Conservation (phyloP, 768 basidiomycete species). For the Trametes cingulata region DNA sequence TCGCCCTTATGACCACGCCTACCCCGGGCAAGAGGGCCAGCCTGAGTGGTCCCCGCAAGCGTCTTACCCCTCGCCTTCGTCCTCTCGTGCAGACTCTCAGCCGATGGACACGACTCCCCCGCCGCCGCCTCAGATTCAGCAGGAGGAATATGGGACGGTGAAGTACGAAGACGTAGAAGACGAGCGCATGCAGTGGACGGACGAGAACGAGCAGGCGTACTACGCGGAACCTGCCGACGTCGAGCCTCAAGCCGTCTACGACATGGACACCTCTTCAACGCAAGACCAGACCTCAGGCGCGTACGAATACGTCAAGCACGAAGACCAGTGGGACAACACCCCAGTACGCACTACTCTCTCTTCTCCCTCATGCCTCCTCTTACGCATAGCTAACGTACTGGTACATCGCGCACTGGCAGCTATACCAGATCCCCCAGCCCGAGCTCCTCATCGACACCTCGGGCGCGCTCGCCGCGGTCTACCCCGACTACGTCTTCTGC, state of each 20-base stretch:
- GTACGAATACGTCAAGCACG: not conserved
- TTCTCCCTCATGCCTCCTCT: no score
- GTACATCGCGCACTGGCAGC: no score
- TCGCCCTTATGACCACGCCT: not conserved
- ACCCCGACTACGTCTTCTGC: not conserved
- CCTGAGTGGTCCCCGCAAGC: not conserved
- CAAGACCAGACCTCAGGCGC: no score
- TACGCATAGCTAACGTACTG: no score
- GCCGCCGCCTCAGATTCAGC: not conserved
- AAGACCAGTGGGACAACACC: not conserved
- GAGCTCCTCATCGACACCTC: conserved; percentile 6
- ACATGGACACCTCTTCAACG: not conserved
- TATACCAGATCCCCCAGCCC: not conserved
- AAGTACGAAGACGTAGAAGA: not conserved
- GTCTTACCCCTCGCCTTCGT: no score
- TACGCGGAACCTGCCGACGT: not conserved
- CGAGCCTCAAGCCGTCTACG: not conserved
- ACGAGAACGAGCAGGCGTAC: not conserved
- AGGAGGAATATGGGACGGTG: not conserved
- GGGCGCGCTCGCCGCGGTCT: not conserved
- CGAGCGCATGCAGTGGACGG: not conserved
- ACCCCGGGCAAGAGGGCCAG: not conserved
- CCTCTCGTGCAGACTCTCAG: no score
- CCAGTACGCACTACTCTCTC: no score
- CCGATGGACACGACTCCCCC: no score